A percentile compares a stretch with the other conserved stretches of the same genome.
phyloP scores from a whole-genome alignment of 129 eudicot genomes.

The Arctium lappa region DNA sequence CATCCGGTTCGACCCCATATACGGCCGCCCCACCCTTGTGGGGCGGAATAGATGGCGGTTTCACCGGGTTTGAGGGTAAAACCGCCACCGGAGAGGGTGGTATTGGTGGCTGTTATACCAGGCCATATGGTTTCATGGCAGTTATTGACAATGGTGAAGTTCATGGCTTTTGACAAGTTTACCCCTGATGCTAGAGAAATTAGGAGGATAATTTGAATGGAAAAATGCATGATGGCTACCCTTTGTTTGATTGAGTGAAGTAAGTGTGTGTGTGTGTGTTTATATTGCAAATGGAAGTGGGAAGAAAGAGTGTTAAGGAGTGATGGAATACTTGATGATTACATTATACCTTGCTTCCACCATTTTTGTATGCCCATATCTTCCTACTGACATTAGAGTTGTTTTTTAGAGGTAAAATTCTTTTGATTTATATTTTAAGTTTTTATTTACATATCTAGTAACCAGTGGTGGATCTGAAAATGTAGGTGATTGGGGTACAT shows the following conservation, averaged over 20 bases:
- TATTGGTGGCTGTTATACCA: slow-evolving; percentile 43
- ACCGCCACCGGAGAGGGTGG: slow-evolving; percentile 43
- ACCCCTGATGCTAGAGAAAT: slow-evolving; percentile 22
- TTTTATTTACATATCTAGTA: neutral
- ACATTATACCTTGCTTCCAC: slow-evolving; percentile 34
- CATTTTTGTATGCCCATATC: slow-evolving; percentile 16
- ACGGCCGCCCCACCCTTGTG: slow-evolving; percentile 63
- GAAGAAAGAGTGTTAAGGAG: slow-evolving; percentile 27
- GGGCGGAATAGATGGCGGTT: slow-evolving; percentile 40
- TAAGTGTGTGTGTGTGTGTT: slow-evolving; percentile 11
- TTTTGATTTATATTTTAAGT: neutral
- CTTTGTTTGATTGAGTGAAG: neutral
- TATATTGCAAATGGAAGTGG: slow-evolving; percentile 19
- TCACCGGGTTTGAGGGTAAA: slow-evolving; percentile 43
- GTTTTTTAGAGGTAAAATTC: neutral
- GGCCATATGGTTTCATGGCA: slow-evolving; percentile 74
- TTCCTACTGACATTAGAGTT: slow-evolving; percentile 21
- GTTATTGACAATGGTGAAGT: slow-evolving; percentile 47
- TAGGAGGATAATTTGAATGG: slow-evolving; percentile 14
- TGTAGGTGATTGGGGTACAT: no score
- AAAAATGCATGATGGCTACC: neutral
- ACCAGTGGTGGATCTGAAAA: no score
- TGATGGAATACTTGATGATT: slow-evolving; percentile 28
- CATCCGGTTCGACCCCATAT: slow-evolving; percentile 84
- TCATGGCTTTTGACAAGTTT: slow-evolving; percentile 31